Percentiles rank a stretch among this genome's conserved stretches.
Conservation (phyloP, 169 alveolate species). For the Plasmodium vinckei region DNA sequence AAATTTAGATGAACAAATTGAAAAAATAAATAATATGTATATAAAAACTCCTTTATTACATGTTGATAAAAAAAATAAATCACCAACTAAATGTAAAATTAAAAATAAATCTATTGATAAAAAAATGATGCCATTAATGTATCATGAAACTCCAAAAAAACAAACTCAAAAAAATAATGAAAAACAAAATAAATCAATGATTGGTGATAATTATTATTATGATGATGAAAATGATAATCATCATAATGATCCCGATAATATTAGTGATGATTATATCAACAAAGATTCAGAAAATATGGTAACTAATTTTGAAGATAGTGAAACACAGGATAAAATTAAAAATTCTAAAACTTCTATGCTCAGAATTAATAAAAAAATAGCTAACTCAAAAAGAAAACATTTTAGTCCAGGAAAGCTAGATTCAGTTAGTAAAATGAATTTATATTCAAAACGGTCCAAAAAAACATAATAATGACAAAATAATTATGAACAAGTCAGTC, state of each 20-base stretch:
- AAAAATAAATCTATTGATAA: constrained; percentile 16
- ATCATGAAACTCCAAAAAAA: constrained; percentile 66
- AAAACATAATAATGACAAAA: constrained; percentile 15
- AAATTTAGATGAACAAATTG: constrained; percentile 49
- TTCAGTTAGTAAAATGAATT: neutral
- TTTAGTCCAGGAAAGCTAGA: constrained; percentile 35
- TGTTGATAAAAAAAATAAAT: constrained; percentile 35
- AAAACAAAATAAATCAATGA: constrained; percentile 3
- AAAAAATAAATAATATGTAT: constrained; percentile 65
- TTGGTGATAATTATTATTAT: constrained; percentile 4
- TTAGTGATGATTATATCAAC: too few relatives aligned
- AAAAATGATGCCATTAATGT: neutral
- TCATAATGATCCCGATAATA: too few relatives aligned
- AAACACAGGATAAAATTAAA: constrained; percentile 29
- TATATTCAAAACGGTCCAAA: constrained; percentile 13
- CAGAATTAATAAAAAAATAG: constrained; percentile 58
- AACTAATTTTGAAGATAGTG: constrained; percentile 33
- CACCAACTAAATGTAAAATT: constrained; percentile 17
- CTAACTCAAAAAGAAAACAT: constrained; percentile 38
- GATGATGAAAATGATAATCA: too few relatives aligned
- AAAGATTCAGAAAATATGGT: neutral
- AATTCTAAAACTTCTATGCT: constrained; percentile 24
- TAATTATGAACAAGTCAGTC: neutral
- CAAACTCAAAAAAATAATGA: constrained; percentile 16
- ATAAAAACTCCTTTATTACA: constrained; percentile 63